Evolutionary conservation across 352 stramenopile species (phyloP), one percentile per base, ranked within the genome.

Genomic region (Phytophthora aleatoria): DNA sequence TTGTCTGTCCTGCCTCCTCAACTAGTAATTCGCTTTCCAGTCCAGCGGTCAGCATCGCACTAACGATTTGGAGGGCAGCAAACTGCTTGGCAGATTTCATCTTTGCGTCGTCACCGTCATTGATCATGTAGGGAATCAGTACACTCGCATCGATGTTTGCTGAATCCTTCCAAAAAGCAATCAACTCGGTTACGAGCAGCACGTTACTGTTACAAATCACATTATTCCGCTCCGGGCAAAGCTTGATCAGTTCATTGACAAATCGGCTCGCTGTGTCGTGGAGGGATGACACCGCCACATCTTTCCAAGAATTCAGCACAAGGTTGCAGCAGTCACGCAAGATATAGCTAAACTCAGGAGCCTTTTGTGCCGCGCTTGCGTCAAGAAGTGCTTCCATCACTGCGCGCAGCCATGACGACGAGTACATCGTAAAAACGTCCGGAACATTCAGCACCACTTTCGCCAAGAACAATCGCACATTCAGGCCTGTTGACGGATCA

Each of bases 381-480:
- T 90, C 77, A 3, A 94, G 26, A 30, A 91, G 41, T 1, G 74
- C 54, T 31, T 90, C 73, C 28, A 91, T 55, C n/a, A 94, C 63
- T 48, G 69, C 76, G 20, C 63, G 63, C 7, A 91, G 36, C 84
- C 85, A 94, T 45, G 55, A 58, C 1, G 71, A 64, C 5, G 71
- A 69, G 41, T 90, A 91, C 57, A 57, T 50, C 12, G 45, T 48
- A 52, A 95, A 94, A 0, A 93, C 62, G 10, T 76, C 45, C 0
- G 85, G 79, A 12, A 85, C 64, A 57, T 93, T 81, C 5, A 95
- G 66, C 36, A 95, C 80, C 44, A 92, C 44, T 39, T 89, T 92
- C 3, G 81, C 70, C 7, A 95, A 57, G 60, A 94, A 91, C 3
- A 93, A 63, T 5, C 83, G 80, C 44, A 92, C 71, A 55, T 86